These are phyloP conservation scores for Acorus calamus DNA, from an alignment of 106 monocot species.

Conservation along the genomic window DNA sequence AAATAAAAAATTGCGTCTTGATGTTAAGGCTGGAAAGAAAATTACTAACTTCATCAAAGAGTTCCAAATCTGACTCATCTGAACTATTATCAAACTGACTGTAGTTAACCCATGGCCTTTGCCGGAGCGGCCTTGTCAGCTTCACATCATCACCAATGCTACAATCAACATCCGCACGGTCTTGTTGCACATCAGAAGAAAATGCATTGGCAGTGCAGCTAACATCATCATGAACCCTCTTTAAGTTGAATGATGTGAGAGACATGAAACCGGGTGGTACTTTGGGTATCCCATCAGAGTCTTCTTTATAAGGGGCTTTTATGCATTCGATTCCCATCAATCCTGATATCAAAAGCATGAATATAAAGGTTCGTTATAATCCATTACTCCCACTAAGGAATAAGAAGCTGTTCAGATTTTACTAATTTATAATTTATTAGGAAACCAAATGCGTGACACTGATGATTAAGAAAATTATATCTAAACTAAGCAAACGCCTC, in stretches of 20 bases:
- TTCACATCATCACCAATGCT: conserved; percentile 16
- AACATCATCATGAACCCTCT: conserved; percentile 21
- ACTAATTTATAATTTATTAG: too few relatives aligned
- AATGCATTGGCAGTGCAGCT: background rate
- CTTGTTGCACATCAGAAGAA: conserved; percentile 12
- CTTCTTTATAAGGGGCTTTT: conserved; percentile 20
- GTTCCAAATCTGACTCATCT: conserved; percentile 41
- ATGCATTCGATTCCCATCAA: conserved; percentile 41
- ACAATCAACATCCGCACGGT: conserved; percentile 8
- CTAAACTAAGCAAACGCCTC: too few relatives aligned
- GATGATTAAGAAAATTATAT: too few relatives aligned
- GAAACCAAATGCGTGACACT: too few relatives aligned
- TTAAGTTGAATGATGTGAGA: conserved; percentile 34
- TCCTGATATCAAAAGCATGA: conserved; percentile 12
- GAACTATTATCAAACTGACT: conserved; percentile 37
- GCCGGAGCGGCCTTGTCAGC: conserved; percentile 40
- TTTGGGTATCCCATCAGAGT: conserved; percentile 25
- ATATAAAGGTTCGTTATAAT: too few relatives aligned
- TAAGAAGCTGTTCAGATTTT: too few relatives aligned
- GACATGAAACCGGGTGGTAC: conserved; percentile 77
- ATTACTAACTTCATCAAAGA: conserved; percentile 31
- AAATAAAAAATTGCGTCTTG: background rate
- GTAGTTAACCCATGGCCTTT: conserved; percentile 62
- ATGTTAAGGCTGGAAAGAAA: background rate
- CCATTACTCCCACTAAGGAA: too few relatives aligned